Conservation (phyloP, 1,139 yeast species). For the Pneumocystis oryctolagi region DNA sequence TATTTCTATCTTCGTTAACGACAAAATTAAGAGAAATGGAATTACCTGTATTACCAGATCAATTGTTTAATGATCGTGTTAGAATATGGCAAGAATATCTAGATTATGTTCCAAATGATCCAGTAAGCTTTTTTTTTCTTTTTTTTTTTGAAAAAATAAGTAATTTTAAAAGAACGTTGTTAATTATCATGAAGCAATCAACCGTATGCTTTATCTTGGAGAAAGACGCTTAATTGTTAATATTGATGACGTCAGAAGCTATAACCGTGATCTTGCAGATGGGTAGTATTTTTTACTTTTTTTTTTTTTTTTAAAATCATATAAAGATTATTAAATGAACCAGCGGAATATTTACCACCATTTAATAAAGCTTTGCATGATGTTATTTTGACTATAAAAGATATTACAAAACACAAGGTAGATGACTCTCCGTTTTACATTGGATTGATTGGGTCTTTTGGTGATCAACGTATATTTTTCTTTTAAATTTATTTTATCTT, state of each 20-base stretch:
- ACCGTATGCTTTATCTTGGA: constrained; percentile 52
- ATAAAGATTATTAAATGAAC: constrained; percentile 38
- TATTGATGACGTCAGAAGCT: constrained; percentile 76
- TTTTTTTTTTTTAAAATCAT: background rate
- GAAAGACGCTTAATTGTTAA: constrained; percentile 58
- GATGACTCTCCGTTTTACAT: constrained; percentile 57
- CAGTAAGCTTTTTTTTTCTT: constrained; percentile 14
- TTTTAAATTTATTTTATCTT: background rate
- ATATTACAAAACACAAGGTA: constrained; percentile 30
- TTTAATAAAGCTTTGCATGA: constrained; percentile 78
- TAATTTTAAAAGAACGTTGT: constrained; percentile 23
- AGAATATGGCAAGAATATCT: constrained; percentile 81
- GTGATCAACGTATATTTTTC: constrained; percentile 41
- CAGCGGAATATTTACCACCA: constrained; percentile 80
- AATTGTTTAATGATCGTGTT: constrained; percentile 51
- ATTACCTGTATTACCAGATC: constrained; percentile 18
- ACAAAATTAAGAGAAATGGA: constrained; percentile 1
- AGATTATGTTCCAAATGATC: constrained; percentile 32
- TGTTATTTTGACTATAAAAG: constrained; percentile 41
- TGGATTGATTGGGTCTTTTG: constrained; percentile 84
- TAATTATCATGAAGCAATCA: constrained; percentile 54
- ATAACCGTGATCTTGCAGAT: constrained; percentile 61
- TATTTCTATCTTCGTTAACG: background rate
- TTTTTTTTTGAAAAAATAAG: background rate
- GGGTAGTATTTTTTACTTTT: constrained; percentile 30